These are phyloP conservation scores for Verticillium klebahnii DNA, from an alignment of 2,329 filamentous ascomycete species.

Conservation along the genomic window DNA sequence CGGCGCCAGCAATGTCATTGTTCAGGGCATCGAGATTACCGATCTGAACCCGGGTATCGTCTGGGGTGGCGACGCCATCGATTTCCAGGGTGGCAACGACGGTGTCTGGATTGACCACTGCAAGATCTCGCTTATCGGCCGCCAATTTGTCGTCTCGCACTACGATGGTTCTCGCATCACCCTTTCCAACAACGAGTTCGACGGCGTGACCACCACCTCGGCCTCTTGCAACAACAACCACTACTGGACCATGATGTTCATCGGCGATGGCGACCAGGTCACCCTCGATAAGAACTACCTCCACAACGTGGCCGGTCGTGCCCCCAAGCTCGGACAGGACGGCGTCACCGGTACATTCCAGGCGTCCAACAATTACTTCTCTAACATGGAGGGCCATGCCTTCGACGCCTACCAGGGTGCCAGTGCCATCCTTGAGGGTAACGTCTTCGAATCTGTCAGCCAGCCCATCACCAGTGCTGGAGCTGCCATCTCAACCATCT, in stretches of 20 bases:
- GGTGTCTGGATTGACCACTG: constrained; percentile 28
- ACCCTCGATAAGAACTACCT: constrained; percentile 29
- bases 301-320: constrained; percentile 21
- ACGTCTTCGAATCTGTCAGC: constrained; percentile 18
- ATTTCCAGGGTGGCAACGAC: constrained; percentile 18
- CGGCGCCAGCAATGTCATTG: constrained; percentile 42
- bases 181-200: constrained; percentile 33
- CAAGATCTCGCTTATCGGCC: constrained; percentile 34
- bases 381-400: constrained; percentile 34
- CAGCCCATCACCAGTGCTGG: constrained; percentile 26
- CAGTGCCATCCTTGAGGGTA: constrained; percentile 19
- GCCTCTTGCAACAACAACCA: constrained; percentile 24
- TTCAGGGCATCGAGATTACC: constrained; percentile 44
- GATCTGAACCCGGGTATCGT: constrained; percentile 35
- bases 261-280: constrained; percentile 23
- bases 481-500: constrained; percentile 15
- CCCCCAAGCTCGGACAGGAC: constrained; percentile 21
- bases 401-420: constrained; percentile 41
- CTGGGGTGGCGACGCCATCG: constrained; percentile 31
- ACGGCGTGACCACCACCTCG: constrained; percentile 28
- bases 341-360: constrained; percentile 18
- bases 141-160: constrained; percentile 32
- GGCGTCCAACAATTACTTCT: constrained; percentile 22
- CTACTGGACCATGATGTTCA: constrained; percentile 27
- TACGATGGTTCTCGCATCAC: constrained; percentile 28